These are phyloP conservation scores for Hypoxylon sp. DNA, from an alignment of 2,329 filamentous ascomycete species.

Conservation along the genomic window DNA sequence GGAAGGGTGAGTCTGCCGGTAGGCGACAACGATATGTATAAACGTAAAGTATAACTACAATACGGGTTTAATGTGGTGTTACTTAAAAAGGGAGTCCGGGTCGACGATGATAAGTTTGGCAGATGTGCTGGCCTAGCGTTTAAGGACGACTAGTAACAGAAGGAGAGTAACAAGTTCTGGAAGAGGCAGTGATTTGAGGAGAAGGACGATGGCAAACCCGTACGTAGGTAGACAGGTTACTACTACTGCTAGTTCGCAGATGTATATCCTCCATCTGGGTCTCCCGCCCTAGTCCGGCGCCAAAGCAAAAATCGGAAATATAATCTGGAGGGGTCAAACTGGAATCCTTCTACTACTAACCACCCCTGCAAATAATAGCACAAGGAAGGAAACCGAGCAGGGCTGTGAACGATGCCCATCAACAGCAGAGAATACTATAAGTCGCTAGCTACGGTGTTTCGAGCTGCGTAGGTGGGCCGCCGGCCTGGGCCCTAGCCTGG, in stretches of 20 bases:
- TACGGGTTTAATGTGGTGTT: conserved; percentile 46
- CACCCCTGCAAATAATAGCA: conserved; percentile 56
- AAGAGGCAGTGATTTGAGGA: conserved; percentile 51
- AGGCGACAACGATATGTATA: conserved; percentile 47
- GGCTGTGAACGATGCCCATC: conserved; percentile 55
- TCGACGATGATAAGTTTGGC: conserved; percentile 42
- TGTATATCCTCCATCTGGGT: conserved; percentile 49
- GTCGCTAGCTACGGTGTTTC: conserved; percentile 55
- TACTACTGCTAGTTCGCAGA: conserved; percentile 48
- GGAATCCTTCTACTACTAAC: conserved; percentile 54
- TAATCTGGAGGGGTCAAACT: conserved; percentile 61
- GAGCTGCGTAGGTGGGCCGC: conserved; percentile 51
- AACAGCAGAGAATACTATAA: conserved; percentile 46
- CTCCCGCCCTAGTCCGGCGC: conserved; percentile 56
- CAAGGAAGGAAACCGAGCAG: conserved; percentile 58
- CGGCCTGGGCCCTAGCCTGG: conserved; percentile 45
- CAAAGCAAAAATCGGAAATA: conserved; percentile 66
- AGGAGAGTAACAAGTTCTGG: conserved; percentile 46
- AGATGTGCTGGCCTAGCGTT: conserved; percentile 42
- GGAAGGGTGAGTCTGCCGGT: conserved; percentile 49
- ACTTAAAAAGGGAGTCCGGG: conserved; percentile 43
- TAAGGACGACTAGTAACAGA: conserved; percentile 47
- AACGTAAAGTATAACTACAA: conserved; percentile 41
- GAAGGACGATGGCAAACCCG: conserved; percentile 47
- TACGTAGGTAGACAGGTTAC: conserved; percentile 41